A percentile compares a stretch with the other conserved stretches of the same genome.
These are phyloP conservation scores for Backusella circina DNA, from an alignment of 192 early-diverging fungal genomes.

Conservation along the genomic window DNA sequence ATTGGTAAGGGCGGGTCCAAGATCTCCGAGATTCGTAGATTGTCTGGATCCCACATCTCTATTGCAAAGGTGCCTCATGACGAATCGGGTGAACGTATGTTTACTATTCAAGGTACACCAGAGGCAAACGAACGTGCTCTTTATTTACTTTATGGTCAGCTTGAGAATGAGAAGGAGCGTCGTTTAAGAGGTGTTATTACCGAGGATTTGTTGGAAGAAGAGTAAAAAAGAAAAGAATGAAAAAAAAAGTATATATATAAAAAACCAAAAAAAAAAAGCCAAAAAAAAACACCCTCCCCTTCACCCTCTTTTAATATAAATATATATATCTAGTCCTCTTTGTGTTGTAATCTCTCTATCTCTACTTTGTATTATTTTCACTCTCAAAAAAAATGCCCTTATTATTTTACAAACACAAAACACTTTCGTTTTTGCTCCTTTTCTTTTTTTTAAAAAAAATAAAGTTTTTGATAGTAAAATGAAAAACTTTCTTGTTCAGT, in stretches of 20 bases:
- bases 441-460: no score
- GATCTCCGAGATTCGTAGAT: slow-evolving; percentile 76
- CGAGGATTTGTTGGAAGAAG: slow-evolving; percentile 26
- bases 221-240: not conserved
- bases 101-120: slow-evolving; percentile 86
- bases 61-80: slow-evolving; percentile 82
- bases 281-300: no score
- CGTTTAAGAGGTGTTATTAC: slow-evolving; percentile 49
- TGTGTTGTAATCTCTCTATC: no score
- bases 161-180: slow-evolving; percentile 86
- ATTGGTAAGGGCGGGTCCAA: slow-evolving; percentile 91
- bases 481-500: no score
- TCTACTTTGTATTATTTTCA: no score
- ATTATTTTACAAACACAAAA: no score
- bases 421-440: no score
- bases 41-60: slow-evolving; percentile 83
- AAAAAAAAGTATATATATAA: not conserved
- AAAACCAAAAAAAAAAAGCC: no score
- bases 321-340: no score
- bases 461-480: no score
- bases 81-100: slow-evolving; percentile 80
- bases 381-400: no score
- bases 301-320: no score
- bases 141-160: slow-evolving; percentile 83
- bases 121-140: slow-evolving; percentile 90